Base-by-base conservation (phyloP, 176 grass and related monocot species). In the Thalia dealbata region DNA sequence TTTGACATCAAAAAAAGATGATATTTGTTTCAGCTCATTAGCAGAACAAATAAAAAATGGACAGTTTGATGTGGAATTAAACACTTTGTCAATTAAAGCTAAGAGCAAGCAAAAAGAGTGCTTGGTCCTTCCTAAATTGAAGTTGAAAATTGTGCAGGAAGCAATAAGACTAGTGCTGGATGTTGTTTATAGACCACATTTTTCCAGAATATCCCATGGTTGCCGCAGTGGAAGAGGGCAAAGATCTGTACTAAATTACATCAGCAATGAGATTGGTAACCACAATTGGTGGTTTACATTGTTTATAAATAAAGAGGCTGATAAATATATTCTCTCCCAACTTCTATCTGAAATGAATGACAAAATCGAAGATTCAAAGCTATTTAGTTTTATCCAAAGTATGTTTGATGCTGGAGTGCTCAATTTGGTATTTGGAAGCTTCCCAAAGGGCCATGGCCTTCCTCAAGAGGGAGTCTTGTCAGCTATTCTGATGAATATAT, bases 191-290 rank as follows among this genome's bases (percentile, higher is more conserved):
- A 90, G 85, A 45, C 93, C 84, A 46, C 81, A 96, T 6, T 96
- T 96, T 78, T 96, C 89, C 45, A 96, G 88, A 79, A 92, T 96
- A 75, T 92, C 93, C 15, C 93, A 96, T 68, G 93, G 93, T 41
- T 92, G 87, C 25, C 81, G 93, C 44, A 90, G 86, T 58, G 82
- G 93, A 27, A 78, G 89, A 45, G 89, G 87, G 30, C 82, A 82
- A 65, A 73, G 76, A 61, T 38, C 32, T 38, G 32, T 4, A 2
- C 4, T 38, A 38, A 38, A 38, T 38, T 38, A 38, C 4, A 1
- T 38, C 32, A 38, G 32, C 32, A 38, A 38, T 38, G 32, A 38
- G 4, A 38, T 38, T 38, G 32, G 32, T 4, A 38, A 38, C 28
- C 84, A 82, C 3, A 82, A 90, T 81, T 96, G 89, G 89, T 88